Base-by-base conservation (phyloP, 495 filamentous ascomycete species). In the Poronia punctata region DNA sequence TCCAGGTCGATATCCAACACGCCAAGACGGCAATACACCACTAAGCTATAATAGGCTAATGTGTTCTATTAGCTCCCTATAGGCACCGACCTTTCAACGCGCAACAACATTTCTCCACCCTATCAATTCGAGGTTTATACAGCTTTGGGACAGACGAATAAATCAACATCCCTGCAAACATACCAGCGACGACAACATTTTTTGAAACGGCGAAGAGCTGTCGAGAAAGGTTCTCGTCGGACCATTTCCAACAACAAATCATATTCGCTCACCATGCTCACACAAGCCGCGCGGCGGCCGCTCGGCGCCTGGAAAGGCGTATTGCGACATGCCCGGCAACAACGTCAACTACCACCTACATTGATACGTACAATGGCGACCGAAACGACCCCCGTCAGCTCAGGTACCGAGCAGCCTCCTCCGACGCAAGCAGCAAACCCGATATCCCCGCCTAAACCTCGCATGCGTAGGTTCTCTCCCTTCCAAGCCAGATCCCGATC, bases 281-380 rank as follows among this genome's bases (percentile, higher is more conserved):
- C 62, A 37, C 57, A 73, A 45, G 64, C 66, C 46, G 62, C 73
- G 40, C 57, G 78, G 60, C 78, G 78, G 78, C 82, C 75, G 43
- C 65, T 83, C 68, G 71, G 74, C 74, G 78, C 76, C 66, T 76
- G 80, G 62, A 79, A 79, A 63, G 66, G 75, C 16, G 57, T 75
- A 45, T 52, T 80, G 8, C 69, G 72, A 32, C 57, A 64, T 40
- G 57, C 59, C 33, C 49, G 69, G 33, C 62, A 69, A 38, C 63
- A 70, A 36, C 62, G 64, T 12, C 44, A 65, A 14, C 49, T 15
- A 20, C 38, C 31, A n/a, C 32, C 36, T 37, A 47, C 52, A 34
- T 48, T 56, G 30, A 47, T 39, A 40, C 57, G 64, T 22, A 45
- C 56, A 26, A 56, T 67, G 50, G 54, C 60, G 27, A 64, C 65